Evolutionary conservation across 2,329 filamentous ascomycete species (phyloP).

Genomic region (Chaetothyriales sp.): DNA sequence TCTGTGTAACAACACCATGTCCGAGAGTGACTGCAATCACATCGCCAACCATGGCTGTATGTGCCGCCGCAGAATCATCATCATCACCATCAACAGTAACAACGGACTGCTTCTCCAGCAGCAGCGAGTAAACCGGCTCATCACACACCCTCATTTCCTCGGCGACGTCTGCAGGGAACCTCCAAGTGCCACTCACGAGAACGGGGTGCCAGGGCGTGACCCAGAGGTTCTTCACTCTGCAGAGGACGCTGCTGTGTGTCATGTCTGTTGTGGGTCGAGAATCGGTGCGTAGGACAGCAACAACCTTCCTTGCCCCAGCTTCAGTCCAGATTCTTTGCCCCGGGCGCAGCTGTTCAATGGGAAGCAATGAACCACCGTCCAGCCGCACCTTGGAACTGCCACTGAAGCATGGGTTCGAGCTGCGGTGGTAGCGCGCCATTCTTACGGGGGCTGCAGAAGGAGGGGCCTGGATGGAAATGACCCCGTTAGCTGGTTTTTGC

Average conservation of each 20-base stretch:
- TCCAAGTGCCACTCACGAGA: constrained; percentile 28
- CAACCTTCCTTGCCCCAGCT: constrained; percentile 34
- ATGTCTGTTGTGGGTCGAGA: constrained; percentile 20
- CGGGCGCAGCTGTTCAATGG: constrained; percentile 30
- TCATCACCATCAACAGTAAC: not conserved
- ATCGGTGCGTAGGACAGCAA: constrained; percentile 36
- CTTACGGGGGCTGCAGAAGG: constrained; percentile 9
- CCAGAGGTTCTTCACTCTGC: constrained; percentile 29
- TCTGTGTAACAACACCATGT: constrained; percentile 42
- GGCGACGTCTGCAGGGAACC: constrained; percentile 31
- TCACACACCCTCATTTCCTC: constrained; percentile 25
- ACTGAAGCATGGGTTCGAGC: constrained; percentile 37
- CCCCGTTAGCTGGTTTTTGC: not conserved
- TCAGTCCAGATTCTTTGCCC: constrained; percentile 40
- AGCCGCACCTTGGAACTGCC: constrained; percentile 35
- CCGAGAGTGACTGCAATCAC: constrained; percentile 44
- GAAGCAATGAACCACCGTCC: constrained; percentile 24
- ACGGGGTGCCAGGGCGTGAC: constrained; percentile 50
- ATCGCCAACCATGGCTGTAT: constrained; percentile 32
- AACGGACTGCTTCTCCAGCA: constrained; percentile 31
- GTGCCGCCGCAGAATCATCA: constrained; percentile 18
- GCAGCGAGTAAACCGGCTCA: constrained; percentile 41
- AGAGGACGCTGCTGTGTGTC: constrained; percentile 25
- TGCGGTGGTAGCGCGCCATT: constrained; percentile 34
- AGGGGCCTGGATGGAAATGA: constrained; percentile 1